These are phyloP conservation scores for Protomyces macrosporus DNA, from an alignment of 1,139 yeast genomes.

Conservation along the genomic window DNA sequence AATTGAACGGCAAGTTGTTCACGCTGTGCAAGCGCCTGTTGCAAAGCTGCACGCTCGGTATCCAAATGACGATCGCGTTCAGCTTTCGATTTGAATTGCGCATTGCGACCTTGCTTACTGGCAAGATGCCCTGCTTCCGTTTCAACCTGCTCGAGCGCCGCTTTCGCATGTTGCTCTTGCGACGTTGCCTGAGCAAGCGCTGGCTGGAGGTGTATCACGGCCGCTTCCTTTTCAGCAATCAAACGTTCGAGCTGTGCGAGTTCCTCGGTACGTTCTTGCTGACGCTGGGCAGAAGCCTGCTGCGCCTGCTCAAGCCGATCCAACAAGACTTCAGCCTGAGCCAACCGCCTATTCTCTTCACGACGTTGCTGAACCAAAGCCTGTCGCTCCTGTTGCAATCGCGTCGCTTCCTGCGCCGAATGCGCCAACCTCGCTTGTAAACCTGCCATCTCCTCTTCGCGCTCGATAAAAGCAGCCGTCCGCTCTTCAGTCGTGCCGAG, in stretches of 20 bases:
- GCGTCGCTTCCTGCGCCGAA: conserved; percentile 40
- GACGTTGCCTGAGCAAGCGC: conserved; percentile 42
- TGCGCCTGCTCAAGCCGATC: conserved; percentile 34
- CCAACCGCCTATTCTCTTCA: conserved; percentile 38
- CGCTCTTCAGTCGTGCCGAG: conserved; percentile 47
- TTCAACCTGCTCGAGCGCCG: conserved; percentile 42
- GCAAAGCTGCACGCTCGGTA: conserved; percentile 45
- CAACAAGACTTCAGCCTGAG: conserved; percentile 39
- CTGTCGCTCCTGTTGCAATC: conserved; percentile 44
- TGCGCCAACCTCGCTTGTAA: conserved; percentile 49
- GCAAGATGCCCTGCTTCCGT: conserved; percentile 60
- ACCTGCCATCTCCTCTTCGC: conserved; percentile 47
- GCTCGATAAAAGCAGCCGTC: conserved; percentile 45
- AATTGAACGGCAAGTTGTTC: conserved; percentile 32
- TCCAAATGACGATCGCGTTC: conserved; percentile 71
- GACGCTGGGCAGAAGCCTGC: conserved; percentile 20
- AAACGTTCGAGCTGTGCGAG: conserved; percentile 30
- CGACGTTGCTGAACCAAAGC: conserved; percentile 49
- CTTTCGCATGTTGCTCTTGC: conserved; percentile 45
- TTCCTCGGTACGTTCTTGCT: conserved; percentile 31
- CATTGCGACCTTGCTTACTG: conserved; percentile 67
- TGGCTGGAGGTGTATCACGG: conserved; percentile 40
- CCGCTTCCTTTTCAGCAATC: conserved; percentile 31
- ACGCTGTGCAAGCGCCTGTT: conserved; percentile 37
- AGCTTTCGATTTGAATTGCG: conserved; percentile 50